phyloP scores from a whole-genome alignment of 139 green algal species.

The Marvania coccoides region DNA sequence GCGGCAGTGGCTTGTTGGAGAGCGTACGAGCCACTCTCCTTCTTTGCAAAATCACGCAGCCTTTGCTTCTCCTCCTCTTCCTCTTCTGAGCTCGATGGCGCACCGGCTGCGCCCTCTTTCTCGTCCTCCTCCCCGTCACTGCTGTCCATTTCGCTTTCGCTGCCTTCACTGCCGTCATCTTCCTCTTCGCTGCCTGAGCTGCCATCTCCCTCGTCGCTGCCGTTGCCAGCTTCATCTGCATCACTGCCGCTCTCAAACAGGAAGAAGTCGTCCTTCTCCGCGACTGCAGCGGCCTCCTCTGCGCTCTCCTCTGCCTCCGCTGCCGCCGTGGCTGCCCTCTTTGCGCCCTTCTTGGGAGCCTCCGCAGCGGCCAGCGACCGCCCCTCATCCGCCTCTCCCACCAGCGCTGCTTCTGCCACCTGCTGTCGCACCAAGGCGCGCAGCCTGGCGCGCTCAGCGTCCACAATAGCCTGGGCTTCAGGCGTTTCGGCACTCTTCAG shows the following conservation, averaged over 20 bases:
- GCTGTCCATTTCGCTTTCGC: not conserved
- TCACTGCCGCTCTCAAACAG: constrained; percentile 1
- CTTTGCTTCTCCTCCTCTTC: not conserved
- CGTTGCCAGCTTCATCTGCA: not conserved
- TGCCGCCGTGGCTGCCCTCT: not conserved
- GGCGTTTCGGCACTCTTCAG: constrained; percentile 41
- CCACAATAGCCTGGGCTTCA: constrained; percentile 42
- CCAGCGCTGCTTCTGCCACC: constrained; percentile 40
- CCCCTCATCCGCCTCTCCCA: constrained; percentile 73
- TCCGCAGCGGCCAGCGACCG: not conserved
- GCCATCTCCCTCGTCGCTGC: not conserved
- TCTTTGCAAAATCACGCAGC: not conserved
- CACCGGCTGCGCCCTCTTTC: not conserved
- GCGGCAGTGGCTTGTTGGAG: not conserved
- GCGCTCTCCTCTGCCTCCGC: not conserved
- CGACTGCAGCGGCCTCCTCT: not conserved
- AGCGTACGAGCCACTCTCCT: not conserved
- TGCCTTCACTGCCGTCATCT: not conserved
- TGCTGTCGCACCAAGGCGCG: constrained; percentile 31
- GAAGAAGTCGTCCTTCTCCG: constrained; percentile 40
- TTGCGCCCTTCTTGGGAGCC: not conserved
- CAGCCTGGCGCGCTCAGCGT: constrained; percentile 46
- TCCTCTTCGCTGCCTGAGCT: not conserved
- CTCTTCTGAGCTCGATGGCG: not conserved
- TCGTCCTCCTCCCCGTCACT: not conserved